Evolutionary conservation across 2,329 filamentous ascomycete genomes (phyloP).

Genomic region (Fusarium sp.): DNA sequence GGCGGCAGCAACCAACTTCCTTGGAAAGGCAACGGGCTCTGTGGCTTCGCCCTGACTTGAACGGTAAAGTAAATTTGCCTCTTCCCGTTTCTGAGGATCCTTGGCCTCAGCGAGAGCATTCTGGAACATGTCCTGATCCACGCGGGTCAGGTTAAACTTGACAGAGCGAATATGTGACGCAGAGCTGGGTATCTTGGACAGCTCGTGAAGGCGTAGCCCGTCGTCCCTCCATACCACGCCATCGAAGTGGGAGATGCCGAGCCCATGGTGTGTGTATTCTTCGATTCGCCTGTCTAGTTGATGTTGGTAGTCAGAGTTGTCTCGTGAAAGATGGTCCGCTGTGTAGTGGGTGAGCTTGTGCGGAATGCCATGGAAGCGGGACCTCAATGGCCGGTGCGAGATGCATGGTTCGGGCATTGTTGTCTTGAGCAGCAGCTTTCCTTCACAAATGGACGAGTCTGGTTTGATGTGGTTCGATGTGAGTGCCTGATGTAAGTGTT

Average conservation of each 20-base stretch:
- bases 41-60: conserved; percentile 12
- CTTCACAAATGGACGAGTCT: not conserved
- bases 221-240: conserved; percentile 60
- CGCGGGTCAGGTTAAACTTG: conserved; percentile 56
- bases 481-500: not conserved
- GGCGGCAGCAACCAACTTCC: conserved; percentile 24
- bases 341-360: conserved; percentile 57
- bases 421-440: not conserved
- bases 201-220: conserved; percentile 56
- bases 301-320: conserved; percentile 56
- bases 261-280: conserved; percentile 4
- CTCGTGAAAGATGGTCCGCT: conserved; percentile 54
- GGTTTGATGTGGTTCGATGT: not conserved
- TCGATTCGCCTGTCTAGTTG: conserved; percentile 33
- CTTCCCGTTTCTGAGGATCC: not conserved
- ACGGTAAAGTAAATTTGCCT: conserved; percentile 16
- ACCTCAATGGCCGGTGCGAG: not conserved
- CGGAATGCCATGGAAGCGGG: conserved; percentile 43
- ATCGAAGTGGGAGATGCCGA: conserved; percentile 51
- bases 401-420: not conserved
- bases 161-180: conserved; percentile 56
- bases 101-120: not conserved
- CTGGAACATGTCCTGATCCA: conserved; percentile 16
- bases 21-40: conserved; percentile 7
- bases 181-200: conserved; percentile 57